Base-by-base conservation (phyloP, 129 eudicot species). In the Sambucus nigra region DNA sequence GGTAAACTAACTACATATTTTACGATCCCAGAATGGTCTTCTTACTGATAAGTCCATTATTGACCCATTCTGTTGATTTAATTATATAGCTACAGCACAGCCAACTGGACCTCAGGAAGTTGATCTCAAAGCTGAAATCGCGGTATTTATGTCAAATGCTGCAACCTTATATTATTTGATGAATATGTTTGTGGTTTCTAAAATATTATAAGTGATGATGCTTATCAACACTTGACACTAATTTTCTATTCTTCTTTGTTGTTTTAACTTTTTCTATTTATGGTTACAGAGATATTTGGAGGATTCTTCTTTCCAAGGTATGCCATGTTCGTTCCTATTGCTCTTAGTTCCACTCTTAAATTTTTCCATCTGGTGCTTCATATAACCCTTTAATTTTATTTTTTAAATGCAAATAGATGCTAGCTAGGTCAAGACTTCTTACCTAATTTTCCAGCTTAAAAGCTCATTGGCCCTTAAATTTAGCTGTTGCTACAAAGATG, bases 251-350 rank as follows among this genome's bases (percentile, higher is more conserved):
- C n/a, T n/a, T n/a, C n/a, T n/a, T n/a, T n/a, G n/a, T n/a, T n/a
- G n/a, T n/a, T n/a, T 31, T 40, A 38, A 19, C 21, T 57, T 40
- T 21, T 25, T 16, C 13, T 61, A 3, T 2, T 35, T 8, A 12
- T 42, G 18, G 48, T 16, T 59, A 75, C 89, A 87, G 96, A 78
- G 55, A 66, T 80, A 74, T 59, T 47, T 87, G 73, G 75, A 65
- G 59, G 86, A 76, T 76, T 48, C 86, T 66, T 80, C 94, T 17
- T 83, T 87, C 63, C 84, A 79, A 71, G 96, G 96, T 87, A 76
- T 22, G 44, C n/a, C 35, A 40, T 60, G 46, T n/a, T 33, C 20
- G 46, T n/a, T 33, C 20, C n/a, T 23, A 41, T 12, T 23, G 28
- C 52, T 57, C 42, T 59, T 42, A 25, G 12, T 23, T 38, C 40